A percentile compares a stretch with the other conserved stretches of the same genome.
phyloP scores from a whole-genome alignment of 225 moss, liverwort and hornwort genomes.

The Physcomitrium patens region DNA sequence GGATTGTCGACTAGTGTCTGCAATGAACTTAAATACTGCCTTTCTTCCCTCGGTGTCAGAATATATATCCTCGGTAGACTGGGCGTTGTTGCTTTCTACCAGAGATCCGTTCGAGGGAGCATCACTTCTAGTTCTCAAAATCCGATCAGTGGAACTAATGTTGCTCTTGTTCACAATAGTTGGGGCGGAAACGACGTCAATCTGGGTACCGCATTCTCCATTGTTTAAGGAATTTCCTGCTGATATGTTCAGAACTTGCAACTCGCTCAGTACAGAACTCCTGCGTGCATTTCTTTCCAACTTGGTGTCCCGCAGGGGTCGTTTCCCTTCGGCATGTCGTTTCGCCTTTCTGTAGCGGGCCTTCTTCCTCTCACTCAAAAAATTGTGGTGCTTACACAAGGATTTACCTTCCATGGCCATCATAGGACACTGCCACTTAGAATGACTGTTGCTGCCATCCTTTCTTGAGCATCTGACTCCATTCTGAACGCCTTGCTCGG shows the following conservation, averaged over 20 bases:
- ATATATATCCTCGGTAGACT: constrained; percentile 10
- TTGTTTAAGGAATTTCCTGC: neutral
- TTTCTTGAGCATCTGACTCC: constrained; percentile 42
- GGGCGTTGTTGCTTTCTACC: constrained; percentile 18
- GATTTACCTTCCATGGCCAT: constrained; percentile 38
- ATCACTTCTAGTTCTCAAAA: constrained; percentile 10
- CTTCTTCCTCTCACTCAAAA: constrained; percentile 38
- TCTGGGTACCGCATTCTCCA: neutral
- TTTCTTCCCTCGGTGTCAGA: constrained; percentile 24
- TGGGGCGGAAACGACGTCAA: neutral
- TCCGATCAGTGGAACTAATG: neutral
- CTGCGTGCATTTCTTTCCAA: neutral
- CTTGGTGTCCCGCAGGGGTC: neutral
- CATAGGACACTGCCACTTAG: constrained; percentile 50
- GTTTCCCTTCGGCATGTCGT: constrained; percentile 13
- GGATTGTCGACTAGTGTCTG: constrained; percentile 18
- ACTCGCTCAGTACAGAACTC: neutral
- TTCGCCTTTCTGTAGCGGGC: constrained; percentile 39
- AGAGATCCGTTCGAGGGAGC: constrained; percentile 22
- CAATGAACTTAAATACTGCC: neutral
- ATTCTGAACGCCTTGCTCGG: constrained; percentile 28
- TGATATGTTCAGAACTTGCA: constrained; percentile 25
- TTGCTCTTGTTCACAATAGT: neutral
- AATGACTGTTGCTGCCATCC: constrained; percentile 40
- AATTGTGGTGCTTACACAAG: constrained; percentile 41